Evolutionary conservation across 2,329 filamentous ascomycete genomes (phyloP).

Genomic region (Pseudomassariella vexata): DNA sequence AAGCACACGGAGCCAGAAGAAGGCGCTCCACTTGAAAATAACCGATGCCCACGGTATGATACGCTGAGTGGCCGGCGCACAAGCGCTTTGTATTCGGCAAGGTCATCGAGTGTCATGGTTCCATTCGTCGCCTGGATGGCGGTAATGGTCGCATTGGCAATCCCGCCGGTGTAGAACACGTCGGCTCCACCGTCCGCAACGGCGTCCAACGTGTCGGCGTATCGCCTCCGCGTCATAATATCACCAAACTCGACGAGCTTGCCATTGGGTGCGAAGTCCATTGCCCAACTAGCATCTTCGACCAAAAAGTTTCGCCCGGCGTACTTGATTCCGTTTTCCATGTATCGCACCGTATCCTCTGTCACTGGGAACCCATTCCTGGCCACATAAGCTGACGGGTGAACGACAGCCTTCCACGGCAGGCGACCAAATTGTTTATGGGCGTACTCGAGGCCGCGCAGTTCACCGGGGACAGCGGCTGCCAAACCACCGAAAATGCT

Average conservation of each 20-base stretch:
- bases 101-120: slow-evolving; percentile 53
- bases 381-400: slow-evolving; percentile 69
- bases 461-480: slow-evolving; percentile 65
- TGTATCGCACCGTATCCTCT: slow-evolving; percentile 69
- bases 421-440: slow-evolving; percentile 66
- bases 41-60: slow-evolving; percentile 62
- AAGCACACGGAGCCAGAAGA: slow-evolving; percentile 73
- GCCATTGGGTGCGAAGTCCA: slow-evolving; percentile 85
- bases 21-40: slow-evolving; percentile 67
- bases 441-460: slow-evolving; percentile 73
- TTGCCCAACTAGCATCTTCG: slow-evolving; percentile 71
- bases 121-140: slow-evolving; percentile 65
- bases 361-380: slow-evolving; percentile 69
- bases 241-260: slow-evolving; percentile 67
- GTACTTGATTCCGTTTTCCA: slow-evolving; percentile 42
- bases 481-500: slow-evolving; percentile 71
- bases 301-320: slow-evolving; percentile 57
- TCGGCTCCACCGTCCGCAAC: slow-evolving; percentile 70
- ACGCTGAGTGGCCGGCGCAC: slow-evolving; percentile 57
- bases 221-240: slow-evolving; percentile 72
- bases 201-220: slow-evolving; percentile 67
- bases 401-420: slow-evolving; percentile 66
- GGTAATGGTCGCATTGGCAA: slow-evolving; percentile 68
- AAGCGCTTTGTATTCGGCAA: slow-evolving; percentile 59
- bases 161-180: slow-evolving; percentile 67